Evolutionary conservation across 768 basidiomycete species (phyloP).

Genomic region (Mrakia gelida): DNA sequence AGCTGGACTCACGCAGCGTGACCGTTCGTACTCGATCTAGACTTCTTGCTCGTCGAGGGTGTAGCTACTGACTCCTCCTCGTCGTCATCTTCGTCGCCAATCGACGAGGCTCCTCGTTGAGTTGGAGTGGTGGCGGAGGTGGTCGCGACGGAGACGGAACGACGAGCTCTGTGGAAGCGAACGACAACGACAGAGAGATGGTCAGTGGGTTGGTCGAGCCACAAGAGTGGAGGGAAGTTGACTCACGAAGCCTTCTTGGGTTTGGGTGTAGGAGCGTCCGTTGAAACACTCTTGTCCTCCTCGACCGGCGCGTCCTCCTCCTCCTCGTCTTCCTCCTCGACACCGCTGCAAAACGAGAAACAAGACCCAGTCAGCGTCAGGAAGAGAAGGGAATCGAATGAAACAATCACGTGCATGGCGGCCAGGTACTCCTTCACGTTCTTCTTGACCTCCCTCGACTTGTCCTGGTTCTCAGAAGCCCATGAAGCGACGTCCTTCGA

Average conservation of each 20-base stretch:
- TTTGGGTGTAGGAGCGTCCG: neutral
- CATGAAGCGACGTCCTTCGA: constrained; percentile 5
- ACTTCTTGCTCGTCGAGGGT: neutral
- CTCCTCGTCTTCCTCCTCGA: constrained; percentile 9
- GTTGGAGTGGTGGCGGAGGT: neutral
- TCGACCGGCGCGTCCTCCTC: neutral
- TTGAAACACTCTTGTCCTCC: neutral
- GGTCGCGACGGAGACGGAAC: constrained; percentile 2
- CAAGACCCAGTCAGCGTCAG: neutral
- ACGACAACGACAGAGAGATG: too few relatives aligned
- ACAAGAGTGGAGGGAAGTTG: neutral
- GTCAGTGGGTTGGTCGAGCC: neutral
- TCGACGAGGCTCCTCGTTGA: neutral
- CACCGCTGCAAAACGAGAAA: neutral
- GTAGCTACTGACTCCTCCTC: constrained; percentile 3
- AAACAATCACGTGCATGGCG: neutral
- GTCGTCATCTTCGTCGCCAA: neutral
- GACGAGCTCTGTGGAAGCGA: neutral
- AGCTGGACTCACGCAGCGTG: neutral
- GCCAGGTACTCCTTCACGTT: constrained; percentile 14
- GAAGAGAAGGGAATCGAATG: too few relatives aligned
- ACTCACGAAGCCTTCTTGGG: neutral
- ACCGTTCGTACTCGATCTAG: neutral
- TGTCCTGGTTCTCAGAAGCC: neutral
- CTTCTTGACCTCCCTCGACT: neutral